Evolutionary conservation across 164 flowering plant genomes (phyloP), one percentile per base, ranked within the genome.

Genomic region (Berberis thunbergii): DNA sequence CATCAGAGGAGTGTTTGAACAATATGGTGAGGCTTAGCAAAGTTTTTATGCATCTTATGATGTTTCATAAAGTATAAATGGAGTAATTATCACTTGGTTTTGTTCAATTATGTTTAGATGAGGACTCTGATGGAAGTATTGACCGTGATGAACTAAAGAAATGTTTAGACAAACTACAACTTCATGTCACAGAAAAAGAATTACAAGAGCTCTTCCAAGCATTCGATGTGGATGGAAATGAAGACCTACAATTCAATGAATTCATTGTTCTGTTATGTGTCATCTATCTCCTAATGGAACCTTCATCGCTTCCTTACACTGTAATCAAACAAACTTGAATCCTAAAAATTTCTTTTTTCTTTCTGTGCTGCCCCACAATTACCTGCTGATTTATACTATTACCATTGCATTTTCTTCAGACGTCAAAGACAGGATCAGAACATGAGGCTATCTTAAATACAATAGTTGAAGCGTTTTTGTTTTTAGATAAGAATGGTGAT

Each of bases 241-340:
- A 77, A 67, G 86, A 84, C 44, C 85, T 85, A 67, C 81, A 89
- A 62, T 79, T 83, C 72, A 84, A 76, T 53, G 91, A 89, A 77
- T 87, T 89, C 48, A 77, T 89, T 59, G 87, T 87, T 68, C 84
- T 89, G 42, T 79, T 89, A 6, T 87, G 89, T 67, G 84, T 87
- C 70, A 68, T 77, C 69, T 84, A 89, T 79, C 84, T 87, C 56
- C 78, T 85, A 48, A 67, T 63, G 67, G 81, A 79, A 44, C 74
- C 79, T 67, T 68, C 82, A 2, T 50, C 73, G 59, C 53, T 74
- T 48, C 45, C 75, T 62, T 45, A 70, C 5, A 45, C 48, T 26
- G 84, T 82, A 79, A 49, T 41, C 26, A 54, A 11, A 38, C 11
- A 61, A 53, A 10, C 61, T 64, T 43, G 2, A 50, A 54, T 55